These are phyloP conservation scores for Rhynchosporium agropyri DNA, from an alignment of 2,329 filamentous ascomycete species.

Conservation along the genomic window DNA sequence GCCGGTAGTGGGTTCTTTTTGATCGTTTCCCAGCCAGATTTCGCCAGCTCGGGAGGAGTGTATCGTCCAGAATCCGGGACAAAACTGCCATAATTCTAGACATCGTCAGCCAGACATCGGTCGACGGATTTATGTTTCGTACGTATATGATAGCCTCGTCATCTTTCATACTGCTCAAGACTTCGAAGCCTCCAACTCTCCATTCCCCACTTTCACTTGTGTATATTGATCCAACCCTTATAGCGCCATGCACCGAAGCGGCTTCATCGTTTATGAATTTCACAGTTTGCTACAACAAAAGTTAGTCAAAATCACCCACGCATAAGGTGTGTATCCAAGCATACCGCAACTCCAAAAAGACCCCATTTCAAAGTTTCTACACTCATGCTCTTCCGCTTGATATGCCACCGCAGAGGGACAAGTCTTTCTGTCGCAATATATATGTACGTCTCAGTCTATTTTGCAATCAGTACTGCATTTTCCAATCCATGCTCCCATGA, in stretches of 20 bases:
- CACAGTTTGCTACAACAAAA: slow-evolving; percentile 69
- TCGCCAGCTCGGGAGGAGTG: slow-evolving; percentile 82
- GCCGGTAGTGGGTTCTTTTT: slow-evolving; percentile 81
- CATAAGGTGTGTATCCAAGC: slow-evolving; percentile 29
- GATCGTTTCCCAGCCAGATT: slow-evolving; percentile 87
- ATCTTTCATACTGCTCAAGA: slow-evolving; percentile 92
- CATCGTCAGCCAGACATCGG: slow-evolving; percentile 15
- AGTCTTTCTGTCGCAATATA: slow-evolving; percentile 95
- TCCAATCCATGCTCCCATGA: not conserved
- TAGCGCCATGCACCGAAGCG: slow-evolving; percentile 83
- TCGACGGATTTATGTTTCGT: slow-evolving; percentile 4
- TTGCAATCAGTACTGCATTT: slow-evolving; percentile 32
- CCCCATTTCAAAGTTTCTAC: slow-evolving; percentile 98
- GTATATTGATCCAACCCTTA: slow-evolving; percentile 85
- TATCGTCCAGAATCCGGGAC: slow-evolving; percentile 85
- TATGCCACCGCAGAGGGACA: slow-evolving; percentile 84
- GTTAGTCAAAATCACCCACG: slow-evolving; percentile 4
- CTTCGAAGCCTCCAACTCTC: slow-evolving; percentile 93
- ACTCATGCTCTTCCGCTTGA: slow-evolving; percentile 82
- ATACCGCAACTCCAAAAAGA: slow-evolving; percentile 79
- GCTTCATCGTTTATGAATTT: slow-evolving; percentile 97
- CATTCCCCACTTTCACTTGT: slow-evolving; percentile 96
- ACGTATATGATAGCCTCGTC: slow-evolving; percentile 92
- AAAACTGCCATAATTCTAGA: slow-evolving; percentile 79
- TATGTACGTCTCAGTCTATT: slow-evolving; percentile 86